A percentile compares a stretch with the other conserved stretches of the same genome.
Evolutionary conservation across 2,329 filamentous ascomycete genomes (phyloP).

Genomic region (Epichloe hybrida): DNA sequence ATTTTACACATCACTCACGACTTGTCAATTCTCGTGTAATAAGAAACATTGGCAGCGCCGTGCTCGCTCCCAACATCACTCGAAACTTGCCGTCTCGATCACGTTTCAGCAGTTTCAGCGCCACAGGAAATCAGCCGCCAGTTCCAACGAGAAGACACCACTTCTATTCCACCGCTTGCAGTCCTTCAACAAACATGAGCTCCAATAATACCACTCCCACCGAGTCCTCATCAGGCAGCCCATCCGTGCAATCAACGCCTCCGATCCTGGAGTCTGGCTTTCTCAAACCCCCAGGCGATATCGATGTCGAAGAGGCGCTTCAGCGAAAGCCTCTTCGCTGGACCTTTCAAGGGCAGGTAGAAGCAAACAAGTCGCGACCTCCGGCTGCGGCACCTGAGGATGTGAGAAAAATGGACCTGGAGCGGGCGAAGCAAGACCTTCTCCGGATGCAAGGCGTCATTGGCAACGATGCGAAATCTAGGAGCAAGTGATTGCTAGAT

Average conservation of each 20-base stretch:
- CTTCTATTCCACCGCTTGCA: not conserved
- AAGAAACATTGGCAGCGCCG: too few species aligned
- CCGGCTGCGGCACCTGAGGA: slow-evolving; percentile 15
- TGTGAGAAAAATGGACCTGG: slow-evolving; percentile 26
- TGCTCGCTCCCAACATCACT: not conserved
- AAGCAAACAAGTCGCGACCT: slow-evolving; percentile 17
- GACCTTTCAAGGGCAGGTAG: slow-evolving; percentile 24
- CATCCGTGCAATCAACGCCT: slow-evolving; percentile 15
- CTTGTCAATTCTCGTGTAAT: too few species aligned
- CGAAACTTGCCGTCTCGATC: not conserved
- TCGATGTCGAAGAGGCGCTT: slow-evolving; percentile 30
- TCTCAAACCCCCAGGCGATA: slow-evolving; percentile 25
- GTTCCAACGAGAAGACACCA: not conserved
- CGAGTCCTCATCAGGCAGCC: not conserved
- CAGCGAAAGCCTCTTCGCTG: slow-evolving; percentile 29
- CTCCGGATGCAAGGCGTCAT: slow-evolving; percentile 22
- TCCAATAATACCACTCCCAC: not conserved
- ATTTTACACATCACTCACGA: too few species aligned
- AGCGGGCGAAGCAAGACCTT: slow-evolving; percentile 33
- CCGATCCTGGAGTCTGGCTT: slow-evolving; percentile 20
- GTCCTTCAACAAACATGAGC: not conserved
- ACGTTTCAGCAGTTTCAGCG: not conserved
- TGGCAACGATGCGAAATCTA: not conserved
- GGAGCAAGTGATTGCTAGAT: not conserved
- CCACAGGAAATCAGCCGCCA: not conserved